These are phyloP conservation scores for Cutaneotrichosporon sp. DNA, from an alignment of 1,284 basidiomycete genomes.

Conservation along the genomic window DNA sequence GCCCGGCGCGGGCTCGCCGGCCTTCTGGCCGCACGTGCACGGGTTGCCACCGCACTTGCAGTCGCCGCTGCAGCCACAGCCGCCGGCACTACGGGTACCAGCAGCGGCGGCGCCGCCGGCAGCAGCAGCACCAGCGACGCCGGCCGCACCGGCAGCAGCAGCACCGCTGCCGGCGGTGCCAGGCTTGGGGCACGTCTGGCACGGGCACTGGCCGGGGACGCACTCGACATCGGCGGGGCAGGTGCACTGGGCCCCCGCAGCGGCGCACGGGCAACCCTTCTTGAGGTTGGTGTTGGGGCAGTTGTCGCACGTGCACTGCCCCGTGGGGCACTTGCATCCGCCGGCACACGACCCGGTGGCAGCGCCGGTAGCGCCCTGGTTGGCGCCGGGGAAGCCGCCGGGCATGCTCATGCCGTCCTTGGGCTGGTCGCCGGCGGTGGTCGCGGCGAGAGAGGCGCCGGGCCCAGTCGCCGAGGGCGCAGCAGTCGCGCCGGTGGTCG, in stretches of 20 bases:
- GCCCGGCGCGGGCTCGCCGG: not conserved
- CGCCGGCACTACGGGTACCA: not conserved
- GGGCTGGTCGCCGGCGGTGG: not conserved
- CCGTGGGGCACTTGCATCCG: conserved; percentile 6
- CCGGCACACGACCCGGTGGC: not conserved
- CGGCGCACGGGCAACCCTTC: not conserved
- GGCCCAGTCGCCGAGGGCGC: not conserved
- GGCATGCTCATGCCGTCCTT: not conserved
- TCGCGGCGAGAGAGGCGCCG: not conserved
- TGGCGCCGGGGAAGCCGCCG: not conserved
- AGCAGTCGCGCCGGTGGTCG: not conserved
- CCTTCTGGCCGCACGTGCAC: not conserved
- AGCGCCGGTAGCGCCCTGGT: not conserved
- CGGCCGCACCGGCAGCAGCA: not conserved
- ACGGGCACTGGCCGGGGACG: conserved; percentile 16
- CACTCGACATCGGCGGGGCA: conserved; percentile 16
- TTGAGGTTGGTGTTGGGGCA: not conserved
- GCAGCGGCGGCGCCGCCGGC: conserved; percentile 3
- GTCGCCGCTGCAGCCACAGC: not conserved
- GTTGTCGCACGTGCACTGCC: not conserved
- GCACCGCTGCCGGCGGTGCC: not conserved
- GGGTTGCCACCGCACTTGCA: not conserved
- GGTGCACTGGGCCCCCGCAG: not conserved
- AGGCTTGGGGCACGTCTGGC: conserved; percentile 22
- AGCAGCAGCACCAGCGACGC: conserved; percentile 3